Evolutionary conservation across 805 yeast genomes (phyloP).

Genomic region (Candida ovalis): DNA sequence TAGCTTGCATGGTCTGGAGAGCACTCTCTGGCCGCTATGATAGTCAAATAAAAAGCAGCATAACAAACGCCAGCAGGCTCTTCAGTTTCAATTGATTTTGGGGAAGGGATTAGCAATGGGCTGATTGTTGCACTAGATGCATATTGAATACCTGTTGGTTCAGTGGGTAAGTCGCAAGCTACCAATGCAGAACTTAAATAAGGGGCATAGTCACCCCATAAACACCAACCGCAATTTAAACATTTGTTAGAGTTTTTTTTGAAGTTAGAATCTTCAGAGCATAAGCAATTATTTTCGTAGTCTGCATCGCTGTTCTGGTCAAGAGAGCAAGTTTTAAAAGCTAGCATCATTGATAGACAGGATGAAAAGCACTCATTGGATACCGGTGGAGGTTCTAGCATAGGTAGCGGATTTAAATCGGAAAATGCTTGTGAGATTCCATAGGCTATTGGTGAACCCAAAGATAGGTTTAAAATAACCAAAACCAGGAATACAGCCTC

Average conservation of each 20-base stretch:
- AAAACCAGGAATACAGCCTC: no score
- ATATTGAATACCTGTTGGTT: not conserved
- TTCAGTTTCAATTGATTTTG: not conserved
- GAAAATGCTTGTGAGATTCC: no score
- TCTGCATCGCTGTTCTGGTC: not conserved
- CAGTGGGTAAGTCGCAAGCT: not conserved
- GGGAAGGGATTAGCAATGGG: not conserved
- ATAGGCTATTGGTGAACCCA: no score
- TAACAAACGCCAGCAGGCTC: not conserved
- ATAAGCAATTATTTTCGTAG: not conserved
- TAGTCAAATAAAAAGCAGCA: constrained; percentile 5
- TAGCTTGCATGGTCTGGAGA: constrained; percentile 18
- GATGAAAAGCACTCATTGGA: no score
- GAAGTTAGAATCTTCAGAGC: not conserved
- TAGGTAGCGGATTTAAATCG: no score
- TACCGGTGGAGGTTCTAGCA: no score
- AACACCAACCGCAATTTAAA: not conserved
- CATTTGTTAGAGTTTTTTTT: not conserved
- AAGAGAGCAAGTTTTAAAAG: not conserved
- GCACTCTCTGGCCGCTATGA: constrained; percentile 29
- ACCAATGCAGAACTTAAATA: not conserved
- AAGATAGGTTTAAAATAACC: no score
- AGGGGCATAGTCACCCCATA: not conserved
- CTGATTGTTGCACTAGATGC: no score
- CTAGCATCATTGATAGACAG: no score